Percentiles rank a stretch among this genome's conserved stretches.
Conservation (phyloP, 2,329 filamentous ascomycete genomes). For the Colletotrichum chlorophyti region DNA sequence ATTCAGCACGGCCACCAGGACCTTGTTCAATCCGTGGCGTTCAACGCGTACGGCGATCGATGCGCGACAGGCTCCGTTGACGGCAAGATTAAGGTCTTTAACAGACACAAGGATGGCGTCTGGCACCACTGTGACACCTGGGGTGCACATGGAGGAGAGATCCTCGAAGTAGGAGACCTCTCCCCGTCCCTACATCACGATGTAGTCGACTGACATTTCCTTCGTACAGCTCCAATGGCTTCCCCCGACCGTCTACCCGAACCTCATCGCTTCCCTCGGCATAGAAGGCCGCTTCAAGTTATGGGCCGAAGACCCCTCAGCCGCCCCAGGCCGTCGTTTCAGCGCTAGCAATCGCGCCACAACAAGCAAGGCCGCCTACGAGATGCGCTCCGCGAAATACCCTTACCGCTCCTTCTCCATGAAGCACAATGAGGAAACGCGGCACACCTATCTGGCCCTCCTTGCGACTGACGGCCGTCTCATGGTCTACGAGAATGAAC, state of each 20-base stretch:
- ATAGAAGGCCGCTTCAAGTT: conserved; percentile 90
- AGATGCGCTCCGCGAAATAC: conserved; percentile 64
- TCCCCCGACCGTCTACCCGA: conserved; percentile 83
- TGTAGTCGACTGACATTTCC: conserved; percentile 5
- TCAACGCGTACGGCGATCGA: conserved; percentile 91
- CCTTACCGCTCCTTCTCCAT: conserved; percentile 86
- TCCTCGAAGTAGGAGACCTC: conserved; percentile 78
- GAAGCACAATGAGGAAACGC: conserved; percentile 78
- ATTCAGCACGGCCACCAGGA: conserved; percentile 80
- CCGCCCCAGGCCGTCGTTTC: conserved; percentile 83
- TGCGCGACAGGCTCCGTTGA: conserved; percentile 92
- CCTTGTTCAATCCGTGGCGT: conserved; percentile 83
- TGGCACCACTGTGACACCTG: conserved; percentile 88
- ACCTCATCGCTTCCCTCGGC: conserved; percentile 85
- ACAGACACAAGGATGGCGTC: conserved; percentile 76
- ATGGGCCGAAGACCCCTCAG: conserved; percentile 89
- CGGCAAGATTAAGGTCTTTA: conserved; percentile 91
- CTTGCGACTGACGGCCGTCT: conserved; percentile 84
- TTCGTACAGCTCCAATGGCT: conserved; percentile 83
- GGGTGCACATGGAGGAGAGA: conserved; percentile 88
- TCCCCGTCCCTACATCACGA: conserved; percentile 26
- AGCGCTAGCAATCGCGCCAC: conserved; percentile 60
- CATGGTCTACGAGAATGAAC: conserved; percentile 83
- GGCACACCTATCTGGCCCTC: conserved; percentile 85
- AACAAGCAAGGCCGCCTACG: conserved; percentile 56